Base-by-base conservation (phyloP, 169 alveolate species). In the Eimeria praecox region DNA sequence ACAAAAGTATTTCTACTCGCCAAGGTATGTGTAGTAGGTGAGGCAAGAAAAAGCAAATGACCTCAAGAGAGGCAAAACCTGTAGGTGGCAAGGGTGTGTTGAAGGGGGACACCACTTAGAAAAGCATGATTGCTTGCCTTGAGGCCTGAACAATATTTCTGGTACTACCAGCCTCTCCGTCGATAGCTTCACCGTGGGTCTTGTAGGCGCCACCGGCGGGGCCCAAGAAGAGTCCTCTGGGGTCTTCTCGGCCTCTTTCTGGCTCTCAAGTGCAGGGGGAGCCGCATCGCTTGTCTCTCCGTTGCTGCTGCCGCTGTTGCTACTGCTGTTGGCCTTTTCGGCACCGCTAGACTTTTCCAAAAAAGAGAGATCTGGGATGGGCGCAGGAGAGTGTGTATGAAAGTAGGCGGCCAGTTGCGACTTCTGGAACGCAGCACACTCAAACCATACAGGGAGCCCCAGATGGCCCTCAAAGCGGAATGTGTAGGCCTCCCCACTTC, bases 151-250 rank as follows among this genome's bases (percentile, higher is more conserved):
- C 77, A 97, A 94, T 35, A 96, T 95, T 49, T 97, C 98, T 14
- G 98, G 98, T 33, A 97, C 97, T 4, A 95, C 86, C 44, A 97
- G 92, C 66, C 98, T 71, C 87, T 97, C 98, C 49, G 95, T 97
- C 75, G 97, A 94, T 66, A 97, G 95, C 27, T 93, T 94, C 30
- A 97, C 97, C 9, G 95, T 52, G 77, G 95, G 89, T n/a, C 95
- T 86, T 38, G 71, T 71, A n/a, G 87, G 83, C n/a, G 82, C 30
- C 49, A 24, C 88, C 33, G 92, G 91, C 22, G 95, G 80, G 42
- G 27, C 92, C 92, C 92, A 85, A 42, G 71, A 54, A 35, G 46
- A 46, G 33, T 85, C 92, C n/a, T 30, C 92, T 33, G 59, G 38
- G 80, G 73, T 14, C 78, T 52, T 94, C 49, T 90, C 94, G 44